Evolutionary conservation across 2,329 filamentous ascomycete genomes (phyloP).

Genomic region (Diaporthe sp.): DNA sequence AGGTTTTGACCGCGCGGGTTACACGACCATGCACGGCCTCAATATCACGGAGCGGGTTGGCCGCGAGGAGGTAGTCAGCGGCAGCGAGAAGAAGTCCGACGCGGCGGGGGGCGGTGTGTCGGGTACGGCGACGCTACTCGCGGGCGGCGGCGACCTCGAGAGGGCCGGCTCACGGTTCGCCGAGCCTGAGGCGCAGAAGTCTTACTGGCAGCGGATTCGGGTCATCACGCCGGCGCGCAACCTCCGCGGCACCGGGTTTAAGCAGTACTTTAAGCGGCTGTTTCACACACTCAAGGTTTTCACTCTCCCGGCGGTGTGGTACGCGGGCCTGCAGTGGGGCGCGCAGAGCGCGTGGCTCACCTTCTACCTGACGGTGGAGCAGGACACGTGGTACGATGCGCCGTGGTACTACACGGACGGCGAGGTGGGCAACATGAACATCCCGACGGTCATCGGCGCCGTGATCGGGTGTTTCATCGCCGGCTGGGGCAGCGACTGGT

Average conservation of each 20-base stretch:
- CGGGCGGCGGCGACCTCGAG: constrained; percentile 38
- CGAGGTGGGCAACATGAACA: constrained; percentile 48
- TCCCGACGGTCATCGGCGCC: constrained; percentile 50
- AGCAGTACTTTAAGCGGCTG: constrained; percentile 67
- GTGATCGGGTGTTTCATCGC: constrained; percentile 46
- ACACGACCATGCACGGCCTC: constrained; percentile 47
- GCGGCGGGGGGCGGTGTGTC: background rate
- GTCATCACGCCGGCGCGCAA: constrained; percentile 70
- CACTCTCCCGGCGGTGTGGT: constrained; percentile 59
- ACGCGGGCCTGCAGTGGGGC: constrained; percentile 53
- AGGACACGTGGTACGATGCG: constrained; percentile 58
- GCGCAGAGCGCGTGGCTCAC: constrained; percentile 71
- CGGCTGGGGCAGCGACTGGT: constrained; percentile 51
- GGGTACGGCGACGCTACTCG: constrained; percentile 27
- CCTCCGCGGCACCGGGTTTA: constrained; percentile 65
- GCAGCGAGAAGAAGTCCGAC: constrained; percentile 41
- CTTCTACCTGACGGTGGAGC: constrained; percentile 67
- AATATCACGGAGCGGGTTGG: constrained; percentile 46
- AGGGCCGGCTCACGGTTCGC: constrained; percentile 40
- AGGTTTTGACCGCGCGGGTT: constrained; percentile 59
- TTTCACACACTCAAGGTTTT: constrained; percentile 63
- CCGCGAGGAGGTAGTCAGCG: constrained; percentile 34
- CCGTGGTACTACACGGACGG: constrained; percentile 51
- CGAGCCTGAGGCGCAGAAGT: constrained; percentile 54
- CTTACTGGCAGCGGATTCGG: constrained; percentile 68